Evolutionary conservation across 2,329 filamentous ascomycete genomes (phyloP).

Genomic region (Stagonosporopsis cucurbitacearum): DNA sequence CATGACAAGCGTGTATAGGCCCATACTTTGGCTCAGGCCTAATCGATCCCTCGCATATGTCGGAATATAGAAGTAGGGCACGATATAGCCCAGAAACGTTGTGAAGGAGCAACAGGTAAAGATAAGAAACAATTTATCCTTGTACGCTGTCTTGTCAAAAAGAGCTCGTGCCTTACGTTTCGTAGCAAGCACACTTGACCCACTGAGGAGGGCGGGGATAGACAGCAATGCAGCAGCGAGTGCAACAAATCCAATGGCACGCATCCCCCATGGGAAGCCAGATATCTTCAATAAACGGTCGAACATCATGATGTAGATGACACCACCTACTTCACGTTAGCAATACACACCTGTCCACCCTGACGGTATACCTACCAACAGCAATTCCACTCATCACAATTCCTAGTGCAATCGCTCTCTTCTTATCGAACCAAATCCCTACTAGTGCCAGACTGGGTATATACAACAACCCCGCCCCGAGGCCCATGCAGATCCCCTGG

Average conservation of each 20-base stretch:
- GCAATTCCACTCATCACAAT: slow-evolving; percentile 49
- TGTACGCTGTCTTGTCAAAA: slow-evolving; percentile 43
- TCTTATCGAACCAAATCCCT: slow-evolving; percentile 46
- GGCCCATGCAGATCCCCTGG: slow-evolving; percentile 59
- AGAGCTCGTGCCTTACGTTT: slow-evolving; percentile 41
- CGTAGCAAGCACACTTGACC: slow-evolving; percentile 35
- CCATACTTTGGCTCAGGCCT: slow-evolving; percentile 37
- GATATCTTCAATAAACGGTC: slow-evolving; percentile 33
- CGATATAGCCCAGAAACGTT: slow-evolving; percentile 47
- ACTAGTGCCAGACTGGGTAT: slow-evolving; percentile 48
- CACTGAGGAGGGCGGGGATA: slow-evolving; percentile 45
- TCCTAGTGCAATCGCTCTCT: slow-evolving; percentile 43
- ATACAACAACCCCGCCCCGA: slow-evolving; percentile 46
- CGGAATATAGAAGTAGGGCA: slow-evolving; percentile 49
- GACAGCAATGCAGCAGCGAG: slow-evolving; percentile 40
- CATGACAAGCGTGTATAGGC: slow-evolving; percentile 43
- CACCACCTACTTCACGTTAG: slow-evolving; percentile 36
- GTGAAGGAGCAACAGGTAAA: slow-evolving; percentile 45
- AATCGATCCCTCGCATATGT: slow-evolving; percentile 43
- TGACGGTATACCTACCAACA: slow-evolving; percentile 37
- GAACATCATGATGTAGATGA: slow-evolving; percentile 48
- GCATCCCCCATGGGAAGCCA: slow-evolving; percentile 48
- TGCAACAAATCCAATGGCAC: slow-evolving; percentile 45
- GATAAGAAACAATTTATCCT: slow-evolving; percentile 44
- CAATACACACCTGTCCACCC: not conserved